phyloP scores from a whole-genome alignment of 2,329 filamentous ascomycete genomes.

The Pestalotiopsis sp. region DNA sequence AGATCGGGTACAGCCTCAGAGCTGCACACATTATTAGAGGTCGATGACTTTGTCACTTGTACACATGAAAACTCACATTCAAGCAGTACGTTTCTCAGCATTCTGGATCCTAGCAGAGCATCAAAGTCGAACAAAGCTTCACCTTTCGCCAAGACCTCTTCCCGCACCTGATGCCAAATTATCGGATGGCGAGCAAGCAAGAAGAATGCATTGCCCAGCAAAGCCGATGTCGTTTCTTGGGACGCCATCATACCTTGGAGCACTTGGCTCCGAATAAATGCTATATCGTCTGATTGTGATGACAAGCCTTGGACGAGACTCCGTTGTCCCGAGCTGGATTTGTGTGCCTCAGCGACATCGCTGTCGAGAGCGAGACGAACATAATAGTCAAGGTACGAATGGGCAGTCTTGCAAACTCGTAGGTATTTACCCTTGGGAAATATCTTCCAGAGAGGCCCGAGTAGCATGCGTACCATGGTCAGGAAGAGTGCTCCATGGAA shows the following conservation, averaged over 20 bases:
- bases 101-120: background rate
- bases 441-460: constrained; percentile 9
- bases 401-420: background rate
- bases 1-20: background rate
- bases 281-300: background rate
- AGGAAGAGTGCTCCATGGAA: constrained; percentile 13
- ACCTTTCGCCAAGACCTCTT: background rate
- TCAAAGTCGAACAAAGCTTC: background rate
- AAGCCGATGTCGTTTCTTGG: constrained; percentile 14
- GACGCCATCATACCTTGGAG: constrained; percentile 19
- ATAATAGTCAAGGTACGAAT: constrained; percentile 1
- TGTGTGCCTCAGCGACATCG: background rate
- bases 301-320: background rate
- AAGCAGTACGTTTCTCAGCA: background rate
- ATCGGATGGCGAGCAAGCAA: background rate
- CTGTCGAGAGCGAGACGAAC: background rate
- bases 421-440: background rate
- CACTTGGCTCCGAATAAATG: constrained; percentile 10
- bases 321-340: background rate
- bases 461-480: constrained; percentile 9
- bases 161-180: background rate
- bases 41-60: too few relatives aligned
- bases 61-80: background rate
- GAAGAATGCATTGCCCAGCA: background rate
- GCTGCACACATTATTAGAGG: background rate